Base-by-base conservation (phyloP, 2,329 filamentous ascomycete genomes). In the Graphiopsis chlorocephala region DNA sequence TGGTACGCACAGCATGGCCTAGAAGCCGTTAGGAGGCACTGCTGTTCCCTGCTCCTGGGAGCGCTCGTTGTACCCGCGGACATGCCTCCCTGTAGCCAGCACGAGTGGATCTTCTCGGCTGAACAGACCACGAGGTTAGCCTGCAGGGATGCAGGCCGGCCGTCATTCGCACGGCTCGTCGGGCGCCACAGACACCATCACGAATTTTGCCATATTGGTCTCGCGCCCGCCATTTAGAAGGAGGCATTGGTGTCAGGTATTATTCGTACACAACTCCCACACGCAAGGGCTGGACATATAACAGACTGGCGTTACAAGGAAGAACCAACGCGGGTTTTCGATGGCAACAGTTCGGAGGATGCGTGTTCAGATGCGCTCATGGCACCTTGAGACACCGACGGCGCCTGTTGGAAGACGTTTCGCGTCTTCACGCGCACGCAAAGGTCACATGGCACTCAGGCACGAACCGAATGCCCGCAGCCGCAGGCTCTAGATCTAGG, bases 131-230 rank as follows among this genome's bases (percentile, higher is more conserved):
- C 60, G 60, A 62, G 60, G 48, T 42, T 58, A 35, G 48, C 29
- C 60, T 42, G 60, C 60, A 62, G 60, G 60, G 60, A 62, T 55
- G 47, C 60, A 53, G 48, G 48, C 31, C 47, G 15, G 33, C 23
- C 60, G 60, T 42, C 60, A 55, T 45, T n/a, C 60, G 60, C 60
- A 62, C 60, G 60, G 60, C 31, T 62, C 60, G 48, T 53, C 47
- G 15, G 25, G 60, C 48, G 60, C 60, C 60, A 55, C 60, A 62
- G 60, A 62, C 47, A 45, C 31, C 60, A 25, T 42, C 60, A 42
- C 48, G 60, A 55, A n/a, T 62, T 62, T 62, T 62, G 25, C 60
- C 60, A 62, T 28, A 55, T 62, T 62, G 60, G 48, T 53, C 20
- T 42, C n/a, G 52, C 31, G 45, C 29, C 59, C 59, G 29, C 29